Evolutionary conservation across 2,329 filamentous ascomycete genomes (phyloP), one percentile per base, ranked within the genome.

Genomic region (Phaeosphaeria sp.): DNA sequence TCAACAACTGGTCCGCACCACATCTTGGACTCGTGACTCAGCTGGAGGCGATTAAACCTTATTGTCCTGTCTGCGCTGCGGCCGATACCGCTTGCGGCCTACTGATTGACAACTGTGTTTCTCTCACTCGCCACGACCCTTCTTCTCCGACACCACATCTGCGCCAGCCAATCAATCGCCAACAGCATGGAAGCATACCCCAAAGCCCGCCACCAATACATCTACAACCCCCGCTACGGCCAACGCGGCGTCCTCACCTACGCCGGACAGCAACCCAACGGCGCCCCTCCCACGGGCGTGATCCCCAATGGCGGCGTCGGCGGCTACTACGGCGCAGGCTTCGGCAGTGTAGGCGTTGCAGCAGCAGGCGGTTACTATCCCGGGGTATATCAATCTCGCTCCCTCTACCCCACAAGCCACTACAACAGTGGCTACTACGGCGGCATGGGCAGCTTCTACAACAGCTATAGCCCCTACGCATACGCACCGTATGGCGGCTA

Each of bases 131-230:
- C 49, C 43, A 45, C 6, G 17, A 55, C 17, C 25, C 44, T 43
- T 22, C 46, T 40, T 49, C 18, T 30, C 6, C 6, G 11, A 30
- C 25, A 30, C 11, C 11, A 30, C 11, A 30, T 45, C 18, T 52
- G 27, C 42, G 15, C 52, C 33, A 25, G 45, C 49, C 39, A 25
- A 46, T 24, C 51, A 18, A 13, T 21, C 40, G 51, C 50, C 48
- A 25, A 47, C 39, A 51, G 44, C 49, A 71, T 61, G 63, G 70
- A 68, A 48, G 65, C 49, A 15, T 67, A 60, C 36, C 72, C 67
- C 24, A 70, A 72, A 49, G 70, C 72, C 20, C 73, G 73, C 53
- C 71, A 76, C 25, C 63, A 70, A 17, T 76, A 74, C 58, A 60
- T 69, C 46, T 74, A 73, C 53, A 66, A 62, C 0, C 72, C 73